Percentiles rank a stretch among this genome's conserved stretches.
Evolutionary conservation across 306 rosid species (phyloP).

Genomic region (Trifolium fragiferum): DNA sequence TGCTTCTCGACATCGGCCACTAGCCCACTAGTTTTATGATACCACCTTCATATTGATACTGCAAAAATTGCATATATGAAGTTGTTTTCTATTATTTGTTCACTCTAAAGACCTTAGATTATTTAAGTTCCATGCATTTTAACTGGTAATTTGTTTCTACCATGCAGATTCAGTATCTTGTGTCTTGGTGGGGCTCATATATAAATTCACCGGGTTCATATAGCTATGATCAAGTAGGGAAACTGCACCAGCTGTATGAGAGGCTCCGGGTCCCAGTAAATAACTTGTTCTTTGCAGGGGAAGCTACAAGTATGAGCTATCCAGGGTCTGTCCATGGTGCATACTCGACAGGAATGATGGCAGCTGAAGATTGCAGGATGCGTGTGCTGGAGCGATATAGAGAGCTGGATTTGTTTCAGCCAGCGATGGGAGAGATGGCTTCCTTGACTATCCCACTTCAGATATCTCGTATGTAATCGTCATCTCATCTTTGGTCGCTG

Average conservation of each 20-base stretch:
- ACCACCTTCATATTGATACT: background rate
- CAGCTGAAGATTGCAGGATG: constrained; percentile 98
- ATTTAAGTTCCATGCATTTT: background rate
- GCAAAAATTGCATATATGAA: background rate
- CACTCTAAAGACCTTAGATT: background rate
- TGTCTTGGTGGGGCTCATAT: constrained; percentile 93
- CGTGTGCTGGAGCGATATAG: constrained; percentile 96
- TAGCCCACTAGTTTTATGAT: background rate
- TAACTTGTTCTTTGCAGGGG: constrained; percentile 97
- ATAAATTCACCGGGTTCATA: constrained; percentile 85
- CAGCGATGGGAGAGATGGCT: constrained; percentile 82
- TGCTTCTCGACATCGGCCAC: background rate
- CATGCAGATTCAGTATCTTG: constrained; percentile 85
- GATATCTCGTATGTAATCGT: constrained; percentile 79
- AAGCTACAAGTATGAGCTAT: constrained; percentile 85
- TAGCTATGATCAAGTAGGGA: constrained; percentile 89
- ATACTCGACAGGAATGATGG: constrained; percentile 86
- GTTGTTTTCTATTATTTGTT: background rate
- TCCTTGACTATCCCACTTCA: constrained; percentile 63
- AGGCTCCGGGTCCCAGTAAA: constrained; percentile 91
- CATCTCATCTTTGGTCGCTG: constrained; percentile 36
- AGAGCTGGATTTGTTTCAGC: constrained; percentile 80
- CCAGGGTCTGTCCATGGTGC: constrained; percentile 99
- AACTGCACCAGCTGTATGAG: constrained; percentile 89
- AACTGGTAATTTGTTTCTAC: constrained; percentile 12